phyloP scores from a whole-genome alignment of 208 protist genomes.

The Tritrichomonas foetus region DNA sequence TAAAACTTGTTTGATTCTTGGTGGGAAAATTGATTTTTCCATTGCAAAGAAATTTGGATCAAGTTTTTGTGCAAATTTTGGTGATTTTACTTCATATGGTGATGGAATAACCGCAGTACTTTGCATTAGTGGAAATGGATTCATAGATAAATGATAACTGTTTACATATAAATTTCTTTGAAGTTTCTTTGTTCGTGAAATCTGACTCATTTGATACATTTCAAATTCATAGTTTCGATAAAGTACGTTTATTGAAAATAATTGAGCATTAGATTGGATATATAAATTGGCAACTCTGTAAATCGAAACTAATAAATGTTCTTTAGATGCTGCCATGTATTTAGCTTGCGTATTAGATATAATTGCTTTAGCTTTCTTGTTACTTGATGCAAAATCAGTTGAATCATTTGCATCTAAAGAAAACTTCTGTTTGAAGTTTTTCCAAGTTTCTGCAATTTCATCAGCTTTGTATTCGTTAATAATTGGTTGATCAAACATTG shows the following conservation, averaged over 20 bases:
- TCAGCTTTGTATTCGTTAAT: not conserved
- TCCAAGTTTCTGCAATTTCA: not conserved
- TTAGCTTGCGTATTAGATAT: not conserved
- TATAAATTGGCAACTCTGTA: not conserved
- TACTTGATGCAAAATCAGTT: not conserved
- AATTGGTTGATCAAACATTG: not conserved
- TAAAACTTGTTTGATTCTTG: not conserved
- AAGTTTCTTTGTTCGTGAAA: not conserved
- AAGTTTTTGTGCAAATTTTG: not conserved
- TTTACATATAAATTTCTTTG: not conserved
- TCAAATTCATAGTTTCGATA: not conserved
- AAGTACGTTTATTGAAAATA: not conserved
- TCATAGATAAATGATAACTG: not conserved
- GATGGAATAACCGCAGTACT: not conserved
- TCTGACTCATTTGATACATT: not conserved
- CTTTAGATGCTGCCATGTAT: not conserved
- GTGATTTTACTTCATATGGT: not conserved
- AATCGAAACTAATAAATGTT: not conserved
- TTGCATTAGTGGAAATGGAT: not conserved
- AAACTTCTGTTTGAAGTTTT: not conserved
- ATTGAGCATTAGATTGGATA: not conserved
- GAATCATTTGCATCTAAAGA: not conserved
- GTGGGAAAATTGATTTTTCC: no score
- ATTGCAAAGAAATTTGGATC: not conserved
- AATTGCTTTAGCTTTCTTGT: not conserved